Percentiles rank a stretch among this genome's conserved stretches.
Evolutionary conservation across 2,329 filamentous ascomycete genomes (phyloP).

Genomic region (Penicillium hordei): DNA sequence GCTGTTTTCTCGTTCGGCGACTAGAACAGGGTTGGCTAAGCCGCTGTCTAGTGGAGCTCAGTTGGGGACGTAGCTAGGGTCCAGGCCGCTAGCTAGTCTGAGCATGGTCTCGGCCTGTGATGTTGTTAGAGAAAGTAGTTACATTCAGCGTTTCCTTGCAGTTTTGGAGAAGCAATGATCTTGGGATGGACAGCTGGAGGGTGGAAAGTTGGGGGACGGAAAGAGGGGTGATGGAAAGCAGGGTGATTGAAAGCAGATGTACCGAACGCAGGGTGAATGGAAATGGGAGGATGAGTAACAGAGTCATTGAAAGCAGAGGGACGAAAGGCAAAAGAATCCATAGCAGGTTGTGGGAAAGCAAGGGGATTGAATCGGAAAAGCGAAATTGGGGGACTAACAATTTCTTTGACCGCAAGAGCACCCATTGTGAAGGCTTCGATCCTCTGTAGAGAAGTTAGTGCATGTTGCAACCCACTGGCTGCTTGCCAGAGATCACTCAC

Average conservation of each 20-base stretch:
- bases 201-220: not conserved
- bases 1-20: not conserved
- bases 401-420: not conserved
- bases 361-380: not conserved
- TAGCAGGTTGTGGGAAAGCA: not conserved
- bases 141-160: not conserved
- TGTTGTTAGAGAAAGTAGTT: not conserved
- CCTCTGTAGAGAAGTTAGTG: not conserved
- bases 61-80: not conserved
- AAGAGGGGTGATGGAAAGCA: not conserved
- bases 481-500: not conserved
- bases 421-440: not conserved
- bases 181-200: not conserved
- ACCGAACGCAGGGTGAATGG: too few relatives aligned
- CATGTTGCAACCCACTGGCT: not conserved
- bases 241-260: not conserved
- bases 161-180: not conserved
- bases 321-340: too few relatives aligned
- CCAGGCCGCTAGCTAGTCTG: not conserved
- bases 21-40: slow-evolving; percentile 1
- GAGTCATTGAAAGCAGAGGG: not conserved
- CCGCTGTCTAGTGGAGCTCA: slow-evolving; percentile 1
- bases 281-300: too few relatives aligned
- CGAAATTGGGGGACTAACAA: not conserved
- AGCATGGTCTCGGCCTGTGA: not conserved